These are phyloP conservation scores for Phytophthora gonapodyides DNA, from an alignment of 352 stramenopile species.

Conservation along the genomic window DNA sequence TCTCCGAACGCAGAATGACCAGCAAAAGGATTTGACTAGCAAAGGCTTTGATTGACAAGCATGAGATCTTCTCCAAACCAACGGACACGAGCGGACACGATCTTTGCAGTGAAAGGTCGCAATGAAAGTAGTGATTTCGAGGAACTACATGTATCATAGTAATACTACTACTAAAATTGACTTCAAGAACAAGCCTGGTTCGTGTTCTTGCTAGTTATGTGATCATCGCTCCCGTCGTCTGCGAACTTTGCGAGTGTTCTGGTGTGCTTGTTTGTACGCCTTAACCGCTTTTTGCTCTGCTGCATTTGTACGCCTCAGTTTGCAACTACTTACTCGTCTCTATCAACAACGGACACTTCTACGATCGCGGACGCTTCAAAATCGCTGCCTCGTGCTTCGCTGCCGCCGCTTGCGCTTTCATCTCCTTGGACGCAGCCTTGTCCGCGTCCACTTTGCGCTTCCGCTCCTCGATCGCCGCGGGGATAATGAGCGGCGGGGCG, in stretches of 20 bases:
- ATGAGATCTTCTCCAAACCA: not conserved
- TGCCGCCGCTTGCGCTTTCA: slow-evolving; percentile 31
- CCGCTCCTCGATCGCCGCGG: slow-evolving; percentile 57
- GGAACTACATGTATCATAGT: too few species aligned
- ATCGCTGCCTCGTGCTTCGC: slow-evolving; percentile 31
- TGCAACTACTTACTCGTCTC: not conserved
- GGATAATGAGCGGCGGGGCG: slow-evolving; percentile 50
- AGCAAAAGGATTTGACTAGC: not conserved
- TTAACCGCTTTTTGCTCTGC: too few species aligned
- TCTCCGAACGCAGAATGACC: slow-evolving; percentile 18
- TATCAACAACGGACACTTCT: not conserved
- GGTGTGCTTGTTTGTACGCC: too few species aligned
- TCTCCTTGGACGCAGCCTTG: slow-evolving; percentile 33
- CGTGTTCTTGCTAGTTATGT: too few species aligned
- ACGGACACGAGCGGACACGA: too few species aligned
- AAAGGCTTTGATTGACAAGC: not conserved
- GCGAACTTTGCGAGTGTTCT: too few species aligned
- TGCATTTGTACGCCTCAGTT: too few species aligned
- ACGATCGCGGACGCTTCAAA: slow-evolving; percentile 17
- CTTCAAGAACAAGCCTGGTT: too few species aligned
- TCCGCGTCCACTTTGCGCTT: slow-evolving; percentile 59
- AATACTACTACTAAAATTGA: too few species aligned
- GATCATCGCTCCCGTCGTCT: too few species aligned
- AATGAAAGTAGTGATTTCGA: too few species aligned
- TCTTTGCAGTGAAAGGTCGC: too few species aligned